phyloP scores from a whole-genome alignment of 176 grass and related monocot species.

The Lolium perenne region DNA sequence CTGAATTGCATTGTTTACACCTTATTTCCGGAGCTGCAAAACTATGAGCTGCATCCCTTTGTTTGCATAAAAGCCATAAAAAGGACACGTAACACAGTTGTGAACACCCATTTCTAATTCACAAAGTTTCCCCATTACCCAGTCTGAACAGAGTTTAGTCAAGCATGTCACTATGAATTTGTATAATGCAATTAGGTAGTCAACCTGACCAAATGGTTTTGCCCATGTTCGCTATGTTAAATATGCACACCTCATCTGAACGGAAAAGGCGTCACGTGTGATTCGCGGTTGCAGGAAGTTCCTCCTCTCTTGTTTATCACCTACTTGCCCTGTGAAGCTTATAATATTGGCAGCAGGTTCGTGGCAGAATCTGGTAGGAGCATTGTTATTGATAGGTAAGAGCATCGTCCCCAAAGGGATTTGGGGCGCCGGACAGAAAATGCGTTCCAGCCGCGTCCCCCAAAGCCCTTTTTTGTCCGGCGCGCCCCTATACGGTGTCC shows the following conservation, averaged over 20 bases:
- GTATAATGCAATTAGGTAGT: neutral
- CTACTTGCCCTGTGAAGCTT: conserved; percentile 33
- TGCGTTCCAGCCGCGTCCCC: no score
- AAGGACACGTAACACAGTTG: neutral
- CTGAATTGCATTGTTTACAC: neutral
- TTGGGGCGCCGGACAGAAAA: no score
- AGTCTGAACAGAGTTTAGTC: neutral
- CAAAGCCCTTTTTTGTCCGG: no score
- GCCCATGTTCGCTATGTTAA: neutral
- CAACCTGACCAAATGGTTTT: neutral
- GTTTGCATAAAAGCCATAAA: neutral
- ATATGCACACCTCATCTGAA: neutral
- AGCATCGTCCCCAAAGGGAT: no score
- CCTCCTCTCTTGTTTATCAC: conserved; percentile 12
- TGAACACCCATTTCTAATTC: neutral
- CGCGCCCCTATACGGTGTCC: no score
- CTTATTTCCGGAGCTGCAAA: neutral
- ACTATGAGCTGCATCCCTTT: neutral
- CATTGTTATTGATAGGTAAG: neutral
- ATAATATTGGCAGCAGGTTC: neutral
- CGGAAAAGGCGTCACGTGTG: neutral
- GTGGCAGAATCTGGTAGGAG: neutral
- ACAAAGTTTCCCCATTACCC: neutral
- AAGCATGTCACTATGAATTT: neutral
- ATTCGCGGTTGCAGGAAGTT: conserved; percentile 33